A percentile compares a stretch with the other conserved stretches of the same genome.
Conservation (phyloP, 345 rosid genomes). For the Citrus cavaleriei region DNA sequence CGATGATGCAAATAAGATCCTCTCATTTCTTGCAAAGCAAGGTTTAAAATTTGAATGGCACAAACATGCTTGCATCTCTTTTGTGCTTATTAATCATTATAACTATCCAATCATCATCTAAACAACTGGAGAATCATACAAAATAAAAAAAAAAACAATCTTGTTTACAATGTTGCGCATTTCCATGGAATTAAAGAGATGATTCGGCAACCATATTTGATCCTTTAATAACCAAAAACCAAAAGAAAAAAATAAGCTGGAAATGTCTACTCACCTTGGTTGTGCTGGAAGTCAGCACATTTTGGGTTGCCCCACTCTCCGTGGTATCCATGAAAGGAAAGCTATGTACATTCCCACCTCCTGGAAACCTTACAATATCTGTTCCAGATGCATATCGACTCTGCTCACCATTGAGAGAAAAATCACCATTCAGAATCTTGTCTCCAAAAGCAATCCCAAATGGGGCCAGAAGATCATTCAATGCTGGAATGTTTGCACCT, state of each 20-base stretch:
- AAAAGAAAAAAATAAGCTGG: not conserved
- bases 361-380: slow-evolving; percentile 86
- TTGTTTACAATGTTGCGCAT: not conserved
- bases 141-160: not conserved
- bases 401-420: slow-evolving; percentile 87
- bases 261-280: slow-evolving; percentile 39
- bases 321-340: slow-evolving; percentile 92
- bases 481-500: slow-evolving; percentile 93
- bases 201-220: not conserved
- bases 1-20: not conserved
- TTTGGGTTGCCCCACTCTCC: slow-evolving; percentile 96
- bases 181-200: too few relatives aligned
- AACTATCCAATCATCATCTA: not conserved
- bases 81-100: not conserved
- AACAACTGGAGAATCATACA: not conserved
- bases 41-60: not conserved
- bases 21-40: not conserved
- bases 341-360: slow-evolving; percentile 79
- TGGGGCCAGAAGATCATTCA: slow-evolving; percentile 89
- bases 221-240: not conserved
- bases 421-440: slow-evolving; percentile 92
- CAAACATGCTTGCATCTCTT: not conserved
- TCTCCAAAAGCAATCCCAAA: slow-evolving; percentile 98
- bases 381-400: slow-evolving; percentile 99
- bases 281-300: slow-evolving; percentile 54